A percentile compares a stretch with the other conserved stretches of the same genome.
Evolutionary conservation across 2,329 filamentous ascomycete genomes (phyloP).

Genomic region (Aureobasidium lini): DNA sequence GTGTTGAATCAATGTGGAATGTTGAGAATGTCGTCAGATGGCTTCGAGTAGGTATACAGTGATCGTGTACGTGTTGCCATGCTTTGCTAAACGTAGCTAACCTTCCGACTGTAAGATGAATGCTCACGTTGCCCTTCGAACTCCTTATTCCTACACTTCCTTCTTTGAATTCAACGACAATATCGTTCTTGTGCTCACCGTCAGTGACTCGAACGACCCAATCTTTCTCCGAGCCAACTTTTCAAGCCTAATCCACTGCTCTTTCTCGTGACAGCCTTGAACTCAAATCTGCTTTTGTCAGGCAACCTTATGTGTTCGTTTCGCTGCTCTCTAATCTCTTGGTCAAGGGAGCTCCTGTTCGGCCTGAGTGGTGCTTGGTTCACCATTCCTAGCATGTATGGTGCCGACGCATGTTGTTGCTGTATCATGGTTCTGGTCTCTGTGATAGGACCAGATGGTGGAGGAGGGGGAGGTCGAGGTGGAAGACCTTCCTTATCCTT

Average conservation of each 20-base stretch:
- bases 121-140: too few relatives aligned
- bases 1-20: too few relatives aligned
- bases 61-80: too few relatives aligned
- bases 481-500: not conserved
- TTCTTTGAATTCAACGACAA: not conserved
- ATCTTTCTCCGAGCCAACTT: conserved; percentile 17
- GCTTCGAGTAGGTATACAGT: too few relatives aligned
- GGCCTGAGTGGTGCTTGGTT: not conserved
- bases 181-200: too few relatives aligned
- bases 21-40: too few relatives aligned
- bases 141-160: too few relatives aligned
- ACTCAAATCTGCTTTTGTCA: conserved; percentile 28
- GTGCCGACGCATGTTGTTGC: not conserved
- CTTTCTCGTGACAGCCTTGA: conserved; percentile 23
- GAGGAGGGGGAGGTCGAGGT: not conserved
- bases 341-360: not conserved
- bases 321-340: not conserved
- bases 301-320: not conserved
- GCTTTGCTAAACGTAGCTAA: too few relatives aligned
- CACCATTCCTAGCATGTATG: not conserved
- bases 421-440: not conserved
- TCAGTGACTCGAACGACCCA: not conserved
- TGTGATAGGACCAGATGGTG: not conserved
- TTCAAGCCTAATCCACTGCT: conserved; percentile 23
- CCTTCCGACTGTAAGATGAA: too few relatives aligned